phyloP scores from a whole-genome alignment of 192 early-diverging fungal species.

The Chytriomyces hyalinus region DNA sequence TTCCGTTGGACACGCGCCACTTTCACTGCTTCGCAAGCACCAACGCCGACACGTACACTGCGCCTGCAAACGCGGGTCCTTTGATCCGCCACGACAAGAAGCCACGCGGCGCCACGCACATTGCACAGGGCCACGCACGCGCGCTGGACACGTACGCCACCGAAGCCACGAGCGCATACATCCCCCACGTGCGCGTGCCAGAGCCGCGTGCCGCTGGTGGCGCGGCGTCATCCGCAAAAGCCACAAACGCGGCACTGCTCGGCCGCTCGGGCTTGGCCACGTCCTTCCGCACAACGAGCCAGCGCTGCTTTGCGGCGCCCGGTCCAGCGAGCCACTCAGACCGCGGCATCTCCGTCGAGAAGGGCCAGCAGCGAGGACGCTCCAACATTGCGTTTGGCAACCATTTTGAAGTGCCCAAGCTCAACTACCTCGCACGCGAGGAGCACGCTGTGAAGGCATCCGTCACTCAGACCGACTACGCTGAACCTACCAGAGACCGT shows the following conservation, averaged over 20 bases:
- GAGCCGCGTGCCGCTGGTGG: background rate
- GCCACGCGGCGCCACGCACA: slow-evolving; percentile 38
- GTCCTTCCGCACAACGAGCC: slow-evolving; percentile 28
- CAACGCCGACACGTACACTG: slow-evolving; percentile 41
- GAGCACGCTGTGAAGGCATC: background rate
- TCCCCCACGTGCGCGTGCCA: slow-evolving; percentile 3
- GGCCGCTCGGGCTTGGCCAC: slow-evolving; percentile 8
- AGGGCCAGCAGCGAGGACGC: slow-evolving; percentile 23
- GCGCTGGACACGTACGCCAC: slow-evolving; percentile 38
- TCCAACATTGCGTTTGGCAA: slow-evolving; percentile 38
- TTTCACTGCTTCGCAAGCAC: slow-evolving; percentile 46
- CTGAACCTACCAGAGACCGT: background rate
- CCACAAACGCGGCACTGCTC: slow-evolving; percentile 4
- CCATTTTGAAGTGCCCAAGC: slow-evolving; percentile 22
- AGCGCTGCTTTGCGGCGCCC: slow-evolving; percentile 5
- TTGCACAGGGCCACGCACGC: slow-evolving; percentile 42
- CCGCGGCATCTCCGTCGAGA: slow-evolving; percentile 3
- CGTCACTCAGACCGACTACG: slow-evolving; percentile 31
- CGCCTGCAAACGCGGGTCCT: slow-evolving; percentile 8
- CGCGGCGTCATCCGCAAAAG: background rate
- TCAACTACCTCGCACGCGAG: background rate
- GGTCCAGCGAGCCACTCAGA: background rate
- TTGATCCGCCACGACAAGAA: slow-evolving; percentile 21
- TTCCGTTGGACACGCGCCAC: slow-evolving; percentile 48
- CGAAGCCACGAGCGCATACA: slow-evolving; percentile 39